Conservation (phyloP, 2,329 filamentous ascomycete genomes). For the Aspergillus candidus region DNA sequence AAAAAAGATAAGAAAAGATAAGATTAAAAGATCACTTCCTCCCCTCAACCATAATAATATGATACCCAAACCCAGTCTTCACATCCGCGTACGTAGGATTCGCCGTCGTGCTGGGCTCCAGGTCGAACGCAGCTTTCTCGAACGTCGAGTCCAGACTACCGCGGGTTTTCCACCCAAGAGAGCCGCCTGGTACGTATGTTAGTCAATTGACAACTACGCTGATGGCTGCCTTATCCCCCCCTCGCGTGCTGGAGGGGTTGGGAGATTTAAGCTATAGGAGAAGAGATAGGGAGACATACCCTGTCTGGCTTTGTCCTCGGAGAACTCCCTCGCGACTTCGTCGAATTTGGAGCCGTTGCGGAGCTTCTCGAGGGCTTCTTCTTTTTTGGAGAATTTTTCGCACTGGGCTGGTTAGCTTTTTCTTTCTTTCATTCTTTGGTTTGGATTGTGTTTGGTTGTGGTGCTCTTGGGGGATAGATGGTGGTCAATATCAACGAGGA, state of each 20-base stretch:
- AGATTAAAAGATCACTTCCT: conserved; percentile 42
- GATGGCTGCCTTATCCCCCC: not conserved
- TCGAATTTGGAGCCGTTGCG: conserved; percentile 57
- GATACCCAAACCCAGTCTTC: conserved; percentile 61
- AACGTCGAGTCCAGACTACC: conserved; percentile 54
- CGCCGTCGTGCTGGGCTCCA: conserved; percentile 56
- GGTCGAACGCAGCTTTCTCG: conserved; percentile 56
- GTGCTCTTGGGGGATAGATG: too few relatives aligned
- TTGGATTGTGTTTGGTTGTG: too few relatives aligned
- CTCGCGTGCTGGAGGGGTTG: too few relatives aligned
- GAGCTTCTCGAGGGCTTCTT: conserved; percentile 58
- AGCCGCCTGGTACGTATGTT: conserved; percentile 43
- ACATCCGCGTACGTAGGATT: conserved; percentile 57
- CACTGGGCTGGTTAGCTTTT: conserved; percentile 33
- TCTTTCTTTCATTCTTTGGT: too few relatives aligned
- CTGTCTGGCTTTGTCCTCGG: conserved; percentile 60
- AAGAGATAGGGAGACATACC: conserved; percentile 28
- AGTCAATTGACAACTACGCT: too few relatives aligned
- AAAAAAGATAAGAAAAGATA: not conserved
- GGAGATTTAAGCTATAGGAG: conserved; percentile 4
- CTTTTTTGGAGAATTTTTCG: conserved; percentile 60
- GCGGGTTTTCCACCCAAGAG: conserved; percentile 57
- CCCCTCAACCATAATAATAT: conserved; percentile 63
- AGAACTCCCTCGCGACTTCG: conserved; percentile 58
- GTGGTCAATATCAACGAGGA: too few relatives aligned